Evolutionary conservation across 1,284 basidiomycete species (phyloP), one percentile per base, ranked within the genome.

Genomic region (Anthracocystis setariae): DNA sequence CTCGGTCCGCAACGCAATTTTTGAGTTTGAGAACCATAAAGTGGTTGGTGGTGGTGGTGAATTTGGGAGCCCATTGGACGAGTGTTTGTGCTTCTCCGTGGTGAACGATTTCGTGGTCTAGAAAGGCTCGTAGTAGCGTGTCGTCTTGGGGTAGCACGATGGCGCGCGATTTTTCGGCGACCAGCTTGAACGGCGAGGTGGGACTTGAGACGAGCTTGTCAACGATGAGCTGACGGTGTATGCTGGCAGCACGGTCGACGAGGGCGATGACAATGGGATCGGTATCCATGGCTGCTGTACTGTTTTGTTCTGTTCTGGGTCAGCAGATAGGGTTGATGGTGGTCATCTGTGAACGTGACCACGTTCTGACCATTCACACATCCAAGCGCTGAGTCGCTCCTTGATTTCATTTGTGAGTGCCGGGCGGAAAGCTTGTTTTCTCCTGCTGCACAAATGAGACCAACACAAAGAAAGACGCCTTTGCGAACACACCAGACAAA

Each of bases 51-150:
- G 46, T 23, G 1, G 46, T 27, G 5, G 78, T 77, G 20, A 80
- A 53, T n/a, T 58, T 49, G 27, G 50, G 44, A 9, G 55, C 58
- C 73, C 74, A 78, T 12, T 37, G 45, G 2, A 53, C 45, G 0
- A 69, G 46, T 9, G 64, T 51, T 2, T 61, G 63, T 23, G 73
- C 65, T 37, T 71, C 52, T 12, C 60, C 64, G 1, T 47, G 33
- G 3, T 48, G 45, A 10, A 47, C 25, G 17, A 65, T 51, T 21
- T 77, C 69, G 46, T 58, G 39, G 0, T 55, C 54, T n/a, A 79
- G 62, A 18, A 80, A 56, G 12, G 58, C 59, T 12, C 61, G 42
- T 18, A 80, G 56, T 20, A 78, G 53, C 23, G 46, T 70, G 17
- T 65, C 65, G 46, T 78, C 76, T 7, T 68, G 50, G 9, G 73